Evolutionary conservation across 352 stramenopile genomes (phyloP), one percentile per base, ranked within the genome.

Genomic region (Pythium myriotylum): DNA sequence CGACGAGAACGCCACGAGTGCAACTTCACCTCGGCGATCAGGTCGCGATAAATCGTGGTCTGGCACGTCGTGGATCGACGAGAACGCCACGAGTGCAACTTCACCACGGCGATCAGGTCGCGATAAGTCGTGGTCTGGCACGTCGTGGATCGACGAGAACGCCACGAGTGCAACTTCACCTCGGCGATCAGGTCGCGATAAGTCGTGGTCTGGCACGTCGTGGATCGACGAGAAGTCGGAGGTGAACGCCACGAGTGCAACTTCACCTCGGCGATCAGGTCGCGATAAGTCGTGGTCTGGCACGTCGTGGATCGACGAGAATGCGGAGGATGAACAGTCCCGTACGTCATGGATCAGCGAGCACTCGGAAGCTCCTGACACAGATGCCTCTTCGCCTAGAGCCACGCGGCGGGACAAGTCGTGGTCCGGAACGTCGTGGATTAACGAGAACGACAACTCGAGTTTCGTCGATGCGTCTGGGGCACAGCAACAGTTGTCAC

Each of bases 311-410:
- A 17, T 58, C 17, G 49, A 47, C 22, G 57, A 65, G 32, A 47
- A 23, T 29, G 47, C 57, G 8, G 37, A n/a, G 17, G 4, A 47
- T 24, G 13, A 43, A 32, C 6, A 54, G 32, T 17, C 17, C 7
- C 50, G 50, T 35, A 46, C 50, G 2, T 65, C 57, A n/a, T 65
- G 57, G 57, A 51, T 65, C 29, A 58, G 48, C 17, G 57, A 65
- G 27, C 46, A 64, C 22, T 19, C 14, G 13, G 50, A 48, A 20
- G 40, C 22, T 19, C 22, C 29, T 33, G 29, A 5, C 17, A 13
- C 29, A 12, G 13, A 29, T 16, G 48, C 40, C 16, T n/a, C 27
- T 14, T 35, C 48, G 35, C 26, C 29, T 22, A 37, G 52, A 19
- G 17, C 24, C 2, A 59, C 40, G 7, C 37, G 52, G 13, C 52